Conservation (phyloP, 257 asterid genomes). For the Scutellaria minor region DNA sequence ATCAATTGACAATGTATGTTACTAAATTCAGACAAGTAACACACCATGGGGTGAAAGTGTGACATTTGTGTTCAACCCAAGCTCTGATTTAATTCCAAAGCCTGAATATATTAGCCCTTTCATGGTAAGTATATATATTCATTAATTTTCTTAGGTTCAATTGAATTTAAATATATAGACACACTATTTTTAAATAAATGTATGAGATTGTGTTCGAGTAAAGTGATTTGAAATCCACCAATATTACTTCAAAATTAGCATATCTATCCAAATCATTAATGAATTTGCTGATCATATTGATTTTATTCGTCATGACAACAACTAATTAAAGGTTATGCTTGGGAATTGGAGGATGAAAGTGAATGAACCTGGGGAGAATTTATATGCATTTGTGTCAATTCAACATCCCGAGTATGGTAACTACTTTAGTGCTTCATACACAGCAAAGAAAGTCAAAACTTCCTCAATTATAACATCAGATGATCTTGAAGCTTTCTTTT, state of each 20-base stretch:
- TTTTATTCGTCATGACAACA: not conserved
- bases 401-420: constrained; percentile 67
- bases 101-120: constrained; percentile 77
- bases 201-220: no score
- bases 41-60: constrained; percentile 82
- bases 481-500: constrained; percentile 59
- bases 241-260: no score
- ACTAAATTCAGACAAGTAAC: constrained; percentile 53
- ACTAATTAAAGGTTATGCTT: constrained; percentile 54
- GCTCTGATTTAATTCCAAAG: constrained; percentile 62
- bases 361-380: constrained; percentile 57
- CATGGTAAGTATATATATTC: constrained; percentile 50
- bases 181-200: no score
- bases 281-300: no score
- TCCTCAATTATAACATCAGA: constrained; percentile 20
- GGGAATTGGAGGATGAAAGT: constrained; percentile 64
- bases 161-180: no score
- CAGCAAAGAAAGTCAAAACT: constrained; percentile 50
- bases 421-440: constrained; percentile 63
- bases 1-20: not conserved
- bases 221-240: no score
- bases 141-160: not conserved
- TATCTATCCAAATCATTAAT: no score
- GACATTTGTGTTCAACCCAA: constrained; percentile 61
- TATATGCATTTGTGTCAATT: constrained; percentile 48